These are phyloP conservation scores for Penicillium sp. DNA, from an alignment of 2,329 filamentous ascomycete genomes.

Conservation along the genomic window DNA sequence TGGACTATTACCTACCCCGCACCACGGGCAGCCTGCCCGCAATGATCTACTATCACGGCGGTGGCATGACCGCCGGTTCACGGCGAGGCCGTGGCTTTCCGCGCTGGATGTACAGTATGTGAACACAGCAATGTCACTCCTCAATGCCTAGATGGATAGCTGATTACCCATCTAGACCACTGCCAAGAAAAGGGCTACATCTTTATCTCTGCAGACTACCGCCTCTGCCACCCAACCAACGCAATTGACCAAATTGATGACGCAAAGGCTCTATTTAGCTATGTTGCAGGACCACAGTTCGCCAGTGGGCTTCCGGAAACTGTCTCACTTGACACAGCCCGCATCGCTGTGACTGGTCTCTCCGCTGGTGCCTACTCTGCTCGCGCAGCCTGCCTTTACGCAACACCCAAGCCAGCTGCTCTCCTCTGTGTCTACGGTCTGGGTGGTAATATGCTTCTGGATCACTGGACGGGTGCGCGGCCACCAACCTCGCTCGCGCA, in stretches of 20 bases:
- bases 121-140: background rate
- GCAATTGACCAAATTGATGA: conserved; percentile 23
- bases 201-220: conserved; percentile 24
- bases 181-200: conserved; percentile 23
- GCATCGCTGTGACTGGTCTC: conserved; percentile 22
- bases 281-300: conserved; percentile 10
- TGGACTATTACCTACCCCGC: conserved; percentile 21
- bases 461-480: conserved; percentile 20
- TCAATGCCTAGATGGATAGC: background rate
- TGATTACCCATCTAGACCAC: conserved; percentile 6
- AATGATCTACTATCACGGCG: conserved; percentile 24
- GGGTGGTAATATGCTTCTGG: conserved; percentile 18
- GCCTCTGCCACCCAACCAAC: conserved; percentile 21
- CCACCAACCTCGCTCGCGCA: conserved; percentile 21
- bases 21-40: conserved; percentile 14
- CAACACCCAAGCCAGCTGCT: conserved; percentile 17
- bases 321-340: conserved; percentile 11
- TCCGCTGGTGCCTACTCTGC: conserved; percentile 25
- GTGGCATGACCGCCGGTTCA: conserved; percentile 25
- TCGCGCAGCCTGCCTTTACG: conserved; percentile 24
- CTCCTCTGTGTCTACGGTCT: conserved; percentile 17
- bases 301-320: conserved; percentile 2
- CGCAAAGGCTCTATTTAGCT: conserved; percentile 17
- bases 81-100: conserved; percentile 11
- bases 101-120: conserved; percentile 18